Percentiles rank a stretch among this genome's conserved stretches.
Evolutionary conservation across 345 rosid species (phyloP).

Genomic region (Eucalyptus pumila): DNA sequence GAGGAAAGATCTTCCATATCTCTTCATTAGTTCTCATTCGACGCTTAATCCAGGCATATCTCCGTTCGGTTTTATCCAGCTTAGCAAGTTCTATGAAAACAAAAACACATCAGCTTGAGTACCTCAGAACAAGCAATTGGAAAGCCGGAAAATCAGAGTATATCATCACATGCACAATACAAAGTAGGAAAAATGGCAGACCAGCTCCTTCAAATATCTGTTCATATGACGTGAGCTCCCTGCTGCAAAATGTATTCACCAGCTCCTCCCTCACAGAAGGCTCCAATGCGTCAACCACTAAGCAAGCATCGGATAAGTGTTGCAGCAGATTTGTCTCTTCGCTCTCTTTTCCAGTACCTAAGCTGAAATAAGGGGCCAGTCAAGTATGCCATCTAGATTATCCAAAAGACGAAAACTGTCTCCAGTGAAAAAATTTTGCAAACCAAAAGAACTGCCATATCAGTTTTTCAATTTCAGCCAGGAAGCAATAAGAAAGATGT

Average conservation of each 20-base stretch:
- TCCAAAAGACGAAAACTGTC: background rate
- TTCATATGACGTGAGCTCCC: constrained; percentile 96
- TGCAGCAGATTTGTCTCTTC: constrained; percentile 85
- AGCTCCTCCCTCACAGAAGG: constrained; percentile 98
- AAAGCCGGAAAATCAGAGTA: background rate
- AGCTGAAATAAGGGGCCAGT: constrained; percentile 41
- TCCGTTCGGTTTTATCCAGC: constrained; percentile 89
- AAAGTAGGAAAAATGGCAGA: constrained; percentile 13
- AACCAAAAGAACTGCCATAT: background rate
- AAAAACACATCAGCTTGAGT: background rate
- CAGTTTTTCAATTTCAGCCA: background rate
- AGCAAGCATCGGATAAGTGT: constrained; percentile 90
- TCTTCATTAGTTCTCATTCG: constrained; percentile 94
- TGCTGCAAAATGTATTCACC: constrained; percentile 94
- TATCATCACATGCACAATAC: background rate
- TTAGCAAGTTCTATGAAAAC: constrained; percentile 68
- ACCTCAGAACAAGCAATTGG: background rate
- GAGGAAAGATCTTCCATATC: constrained; percentile 93
- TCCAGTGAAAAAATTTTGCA: background rate
- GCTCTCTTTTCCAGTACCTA: constrained; percentile 96
- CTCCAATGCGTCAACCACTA: constrained; percentile 96
- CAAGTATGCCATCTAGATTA: background rate
- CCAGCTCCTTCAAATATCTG: constrained; percentile 99
- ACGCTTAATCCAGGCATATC: constrained; percentile 98
- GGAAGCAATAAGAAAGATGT: background rate